Percentiles rank a stretch among this genome's conserved stretches.
phyloP scores from a whole-genome alignment of 2,329 filamentous ascomycete genomes.

The Pseudogymnoascus sp. region DNA sequence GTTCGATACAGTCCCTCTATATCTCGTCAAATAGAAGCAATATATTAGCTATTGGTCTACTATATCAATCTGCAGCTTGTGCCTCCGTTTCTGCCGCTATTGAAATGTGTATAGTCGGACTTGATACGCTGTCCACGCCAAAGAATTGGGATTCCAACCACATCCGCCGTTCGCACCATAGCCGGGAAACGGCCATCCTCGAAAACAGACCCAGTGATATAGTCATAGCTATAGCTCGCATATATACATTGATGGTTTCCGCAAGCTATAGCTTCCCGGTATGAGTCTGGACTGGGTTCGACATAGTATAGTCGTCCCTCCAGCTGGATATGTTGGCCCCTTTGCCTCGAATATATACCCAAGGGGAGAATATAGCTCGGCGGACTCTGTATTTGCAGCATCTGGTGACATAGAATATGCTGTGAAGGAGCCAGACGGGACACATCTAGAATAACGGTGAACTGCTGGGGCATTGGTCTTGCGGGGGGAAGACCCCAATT shows the following conservation, averaged over 20 bases:
- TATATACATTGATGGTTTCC: neutral
- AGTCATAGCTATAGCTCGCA: too few species aligned
- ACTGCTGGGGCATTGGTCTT: neutral
- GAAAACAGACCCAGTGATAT: neutral
- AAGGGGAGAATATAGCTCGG: neutral
- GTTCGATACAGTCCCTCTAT: conserved; percentile 8
- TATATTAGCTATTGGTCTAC: neutral
- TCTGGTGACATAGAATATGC: neutral
- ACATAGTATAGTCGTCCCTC: too few species aligned
- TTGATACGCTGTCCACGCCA: neutral
- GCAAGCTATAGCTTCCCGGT: neutral
- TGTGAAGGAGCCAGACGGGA: neutral
- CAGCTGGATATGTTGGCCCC: neutral
- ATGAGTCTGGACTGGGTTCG: neutral
- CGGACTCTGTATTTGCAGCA: neutral
- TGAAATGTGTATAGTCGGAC: neutral
- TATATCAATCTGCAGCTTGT: too few species aligned
- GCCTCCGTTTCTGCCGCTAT: neutral
- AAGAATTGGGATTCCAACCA: conserved; percentile 12
- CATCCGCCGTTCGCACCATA: conserved; percentile 13
- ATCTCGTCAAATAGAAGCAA: conserved; percentile 5
- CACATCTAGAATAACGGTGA: neutral
- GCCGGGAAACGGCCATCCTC: neutral
- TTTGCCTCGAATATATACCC: neutral
- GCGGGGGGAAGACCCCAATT: neutral